phyloP scores from a whole-genome alignment of 208 protist species.

The Acanthamoeba quina region DNA sequence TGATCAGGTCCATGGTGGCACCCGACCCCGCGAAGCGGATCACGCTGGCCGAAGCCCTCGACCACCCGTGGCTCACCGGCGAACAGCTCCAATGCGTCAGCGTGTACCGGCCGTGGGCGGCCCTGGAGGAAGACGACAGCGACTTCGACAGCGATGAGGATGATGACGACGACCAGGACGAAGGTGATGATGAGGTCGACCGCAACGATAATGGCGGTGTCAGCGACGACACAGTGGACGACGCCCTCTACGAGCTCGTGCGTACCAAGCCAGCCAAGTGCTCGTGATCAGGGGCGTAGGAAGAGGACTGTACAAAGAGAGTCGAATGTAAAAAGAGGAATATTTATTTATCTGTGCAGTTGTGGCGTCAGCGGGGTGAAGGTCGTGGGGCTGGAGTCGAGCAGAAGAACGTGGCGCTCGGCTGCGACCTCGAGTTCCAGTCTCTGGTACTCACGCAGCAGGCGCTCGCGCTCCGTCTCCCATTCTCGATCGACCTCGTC shows the following conservation, averaged over 20 bases:
- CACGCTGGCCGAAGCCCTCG: neutral
- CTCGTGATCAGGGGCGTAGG: too few relatives aligned
- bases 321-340: too few relatives aligned
- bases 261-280: too few relatives aligned
- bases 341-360: too few relatives aligned
- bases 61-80: slow-evolving; percentile 3
- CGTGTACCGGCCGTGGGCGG: neutral
- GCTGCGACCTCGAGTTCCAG: neutral
- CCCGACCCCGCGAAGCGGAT: neutral
- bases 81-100: neutral
- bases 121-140: neutral
- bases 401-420: neutral
- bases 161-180: neutral
- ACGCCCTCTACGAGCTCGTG: too few relatives aligned
- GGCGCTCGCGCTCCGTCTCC: neutral
- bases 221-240: too few relatives aligned
- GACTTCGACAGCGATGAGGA: neutral
- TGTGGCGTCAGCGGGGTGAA: neutral
- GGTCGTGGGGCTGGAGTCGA: too few relatives aligned
- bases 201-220: too few relatives aligned
- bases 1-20: neutral
- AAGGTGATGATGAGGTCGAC: too few relatives aligned
- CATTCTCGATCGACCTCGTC: neutral
- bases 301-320: too few relatives aligned
- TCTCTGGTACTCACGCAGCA: neutral